These are phyloP conservation scores for Paradendryphiella salina DNA, from an alignment of 2,329 filamentous ascomycete species.

Conservation along the genomic window DNA sequence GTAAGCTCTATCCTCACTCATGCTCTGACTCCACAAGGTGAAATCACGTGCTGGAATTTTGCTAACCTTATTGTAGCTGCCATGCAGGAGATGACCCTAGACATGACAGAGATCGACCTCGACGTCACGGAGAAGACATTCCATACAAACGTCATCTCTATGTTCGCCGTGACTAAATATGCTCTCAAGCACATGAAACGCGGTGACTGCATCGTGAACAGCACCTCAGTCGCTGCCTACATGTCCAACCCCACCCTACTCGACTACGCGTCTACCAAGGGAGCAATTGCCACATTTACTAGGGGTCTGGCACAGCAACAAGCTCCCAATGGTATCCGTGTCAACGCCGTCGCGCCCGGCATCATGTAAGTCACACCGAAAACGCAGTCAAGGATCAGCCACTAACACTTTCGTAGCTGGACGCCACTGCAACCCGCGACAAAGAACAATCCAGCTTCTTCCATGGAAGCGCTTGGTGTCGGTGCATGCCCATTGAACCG, in stretches of 20 bases:
- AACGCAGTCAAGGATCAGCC: too few relatives aligned
- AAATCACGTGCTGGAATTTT: background rate
- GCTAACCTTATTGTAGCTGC: slow-evolving; percentile 45
- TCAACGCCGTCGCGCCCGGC: slow-evolving; percentile 74
- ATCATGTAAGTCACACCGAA: slow-evolving; percentile 43
- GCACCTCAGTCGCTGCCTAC: slow-evolving; percentile 77
- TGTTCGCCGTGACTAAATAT: slow-evolving; percentile 78
- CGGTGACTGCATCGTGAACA: slow-evolving; percentile 77
- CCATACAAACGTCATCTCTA: slow-evolving; percentile 75
- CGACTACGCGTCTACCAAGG: slow-evolving; percentile 77
- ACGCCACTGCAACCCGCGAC: slow-evolving; percentile 24
- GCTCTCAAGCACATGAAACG: slow-evolving; percentile 69
- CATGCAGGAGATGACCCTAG: slow-evolving; percentile 58
- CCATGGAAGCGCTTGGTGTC: slow-evolving; percentile 21
- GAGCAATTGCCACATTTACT: slow-evolving; percentile 76
- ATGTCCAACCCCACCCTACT: slow-evolving; percentile 74
- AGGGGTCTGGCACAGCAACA: slow-evolving; percentile 73
- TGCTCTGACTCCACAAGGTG: background rate
- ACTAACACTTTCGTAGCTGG: slow-evolving; percentile 11
- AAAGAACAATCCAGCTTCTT: slow-evolving; percentile 15
- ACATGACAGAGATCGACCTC: slow-evolving; percentile 60
- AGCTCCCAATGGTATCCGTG: slow-evolving; percentile 68
- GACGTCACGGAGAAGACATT: slow-evolving; percentile 61
- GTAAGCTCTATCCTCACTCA: slow-evolving; percentile 2
- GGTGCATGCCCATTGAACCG: slow-evolving; percentile 26